Conservation (phyloP, 2,329 filamentous ascomycete genomes). For the Colletotrichum phormii region DNA sequence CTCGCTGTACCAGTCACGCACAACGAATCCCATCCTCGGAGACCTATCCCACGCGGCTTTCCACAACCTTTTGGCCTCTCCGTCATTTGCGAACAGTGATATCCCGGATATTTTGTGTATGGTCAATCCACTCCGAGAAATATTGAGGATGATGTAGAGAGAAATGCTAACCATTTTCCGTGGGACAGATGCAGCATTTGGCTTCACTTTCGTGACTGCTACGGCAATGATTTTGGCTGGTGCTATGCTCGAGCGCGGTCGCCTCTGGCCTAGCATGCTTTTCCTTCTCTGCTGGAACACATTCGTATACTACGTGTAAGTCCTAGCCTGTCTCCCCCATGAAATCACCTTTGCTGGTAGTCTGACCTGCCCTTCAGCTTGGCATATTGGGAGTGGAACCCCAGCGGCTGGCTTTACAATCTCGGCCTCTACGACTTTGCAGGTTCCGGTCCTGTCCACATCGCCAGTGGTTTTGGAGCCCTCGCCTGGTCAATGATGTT, state of each 20-base stretch:
- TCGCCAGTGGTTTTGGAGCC: slow-evolving; percentile 71
- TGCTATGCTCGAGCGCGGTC: slow-evolving; percentile 51
- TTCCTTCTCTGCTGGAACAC: slow-evolving; percentile 74
- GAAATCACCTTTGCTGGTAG: not conserved
- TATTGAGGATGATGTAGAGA: not conserved
- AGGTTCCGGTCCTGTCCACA: slow-evolving; percentile 73
- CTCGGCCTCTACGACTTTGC: slow-evolving; percentile 71
- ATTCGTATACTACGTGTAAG: slow-evolving; percentile 66
- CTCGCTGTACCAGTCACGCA: slow-evolving; percentile 53
- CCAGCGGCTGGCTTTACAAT: slow-evolving; percentile 73
- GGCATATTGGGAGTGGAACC: slow-evolving; percentile 76
- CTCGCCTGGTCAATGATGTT: slow-evolving; percentile 73
- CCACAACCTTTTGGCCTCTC: slow-evolving; percentile 50
- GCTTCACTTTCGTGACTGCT: slow-evolving; percentile 51
- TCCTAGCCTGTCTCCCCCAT: not conserved
- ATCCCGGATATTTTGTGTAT: slow-evolving; percentile 51
- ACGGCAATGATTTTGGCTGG: slow-evolving; percentile 54
- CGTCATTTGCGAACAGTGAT: slow-evolving; percentile 50
- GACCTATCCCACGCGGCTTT: slow-evolving; percentile 50
- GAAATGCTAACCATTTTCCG: not conserved
- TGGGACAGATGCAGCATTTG: slow-evolving; percentile 46
- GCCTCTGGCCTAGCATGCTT: slow-evolving; percentile 63
- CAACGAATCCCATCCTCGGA: slow-evolving; percentile 49
- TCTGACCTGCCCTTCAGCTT: slow-evolving; percentile 49
- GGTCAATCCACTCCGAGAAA: no score